phyloP scores from a whole-genome alignment of 2,329 filamentous ascomycete species.

The Trichophyton rubrum region DNA sequence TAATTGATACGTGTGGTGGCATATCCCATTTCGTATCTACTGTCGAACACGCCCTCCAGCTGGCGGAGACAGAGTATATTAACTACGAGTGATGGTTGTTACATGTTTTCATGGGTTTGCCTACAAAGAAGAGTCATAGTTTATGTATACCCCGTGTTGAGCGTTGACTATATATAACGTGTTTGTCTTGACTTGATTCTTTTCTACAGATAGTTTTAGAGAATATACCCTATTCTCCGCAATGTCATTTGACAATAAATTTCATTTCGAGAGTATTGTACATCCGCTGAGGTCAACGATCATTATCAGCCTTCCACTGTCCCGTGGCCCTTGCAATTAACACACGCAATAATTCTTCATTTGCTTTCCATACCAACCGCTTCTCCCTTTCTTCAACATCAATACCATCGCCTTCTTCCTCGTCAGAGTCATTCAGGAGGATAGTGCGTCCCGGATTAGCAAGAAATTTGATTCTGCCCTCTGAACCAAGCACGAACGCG shows the following conservation, averaged over 20 bases:
- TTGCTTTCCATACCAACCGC: constrained; percentile 20
- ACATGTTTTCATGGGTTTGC: neutral
- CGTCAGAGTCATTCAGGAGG: constrained; percentile 14
- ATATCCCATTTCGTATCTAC: constrained; percentile 64
- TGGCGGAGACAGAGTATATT: constrained; percentile 60
- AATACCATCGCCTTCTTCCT: constrained; percentile 12
- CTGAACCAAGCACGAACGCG: constrained; percentile 27
- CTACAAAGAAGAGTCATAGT: neutral
- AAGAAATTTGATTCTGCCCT: constrained; percentile 30
- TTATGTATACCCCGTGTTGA: neutral
- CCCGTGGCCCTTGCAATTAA: constrained; percentile 22
- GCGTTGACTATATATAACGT: neutral
- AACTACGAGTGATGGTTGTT: constrained; percentile 3
- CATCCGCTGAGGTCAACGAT: neutral
- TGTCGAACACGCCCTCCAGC: constrained; percentile 69
- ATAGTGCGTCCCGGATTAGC: constrained; percentile 14
- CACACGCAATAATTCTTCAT: constrained; percentile 22
- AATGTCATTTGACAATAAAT: neutral
- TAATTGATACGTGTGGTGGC: constrained; percentile 72
- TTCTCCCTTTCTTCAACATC: constrained; percentile 13
- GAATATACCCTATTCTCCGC: no score
- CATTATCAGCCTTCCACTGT: neutral
- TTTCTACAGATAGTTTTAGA: no score
- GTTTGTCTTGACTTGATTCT: no score
- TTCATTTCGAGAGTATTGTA: neutral